Base-by-base conservation (phyloP, 1,139 yeast species). In the Pichia sp. region DNA sequence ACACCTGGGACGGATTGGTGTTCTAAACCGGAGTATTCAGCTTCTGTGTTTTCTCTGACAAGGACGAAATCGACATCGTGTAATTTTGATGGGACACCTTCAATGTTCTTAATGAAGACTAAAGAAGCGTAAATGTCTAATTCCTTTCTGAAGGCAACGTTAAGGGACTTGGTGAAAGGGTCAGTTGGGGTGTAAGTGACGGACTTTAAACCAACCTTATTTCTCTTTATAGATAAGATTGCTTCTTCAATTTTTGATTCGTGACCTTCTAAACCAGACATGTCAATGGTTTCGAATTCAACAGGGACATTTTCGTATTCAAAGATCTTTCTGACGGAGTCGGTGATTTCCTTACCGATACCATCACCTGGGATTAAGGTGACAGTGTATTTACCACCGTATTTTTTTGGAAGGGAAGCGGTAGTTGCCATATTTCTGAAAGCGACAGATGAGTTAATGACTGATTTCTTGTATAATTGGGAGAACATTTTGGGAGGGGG, bases 1-100 rank as follows among this genome's bases (percentile, higher is more conserved):
- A 91, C 96, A 71, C 97, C 99, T 58, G 96, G 96, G 65, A 88
- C 94, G 43, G 96, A 88, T 72, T 87, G 94, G 74, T 93, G 98
- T 77, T 93, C 99, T 66, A 93, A 79, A 63, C 99, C 99, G 50
- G 98, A 90, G 77, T 90, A 93, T 73, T 93, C 99, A 76, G 97
- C 98, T 75, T 93, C 98, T 46, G 90, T 79, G 80, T 93, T 93
- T 75, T 93, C 99, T 78, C 99, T 89, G 65, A 93, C 95, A 58
- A 93, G 78, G 42, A 91, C 97, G 68, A 91, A 81, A 73, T 91
- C 98, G 58, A 91, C 87, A 58, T n/a, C n/a, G n/a, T n/a, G n/a
- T n/a, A n/a, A n/a, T n/a, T n/a, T n/a, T n/a, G 96, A 85, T 71
- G 87, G 78, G 59, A 90, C 96, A 70, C 99, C 98, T 54, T 96